Evolutionary conservation across 768 basidiomycete species (phyloP).

Genomic region (Naganishia kalamii): DNA sequence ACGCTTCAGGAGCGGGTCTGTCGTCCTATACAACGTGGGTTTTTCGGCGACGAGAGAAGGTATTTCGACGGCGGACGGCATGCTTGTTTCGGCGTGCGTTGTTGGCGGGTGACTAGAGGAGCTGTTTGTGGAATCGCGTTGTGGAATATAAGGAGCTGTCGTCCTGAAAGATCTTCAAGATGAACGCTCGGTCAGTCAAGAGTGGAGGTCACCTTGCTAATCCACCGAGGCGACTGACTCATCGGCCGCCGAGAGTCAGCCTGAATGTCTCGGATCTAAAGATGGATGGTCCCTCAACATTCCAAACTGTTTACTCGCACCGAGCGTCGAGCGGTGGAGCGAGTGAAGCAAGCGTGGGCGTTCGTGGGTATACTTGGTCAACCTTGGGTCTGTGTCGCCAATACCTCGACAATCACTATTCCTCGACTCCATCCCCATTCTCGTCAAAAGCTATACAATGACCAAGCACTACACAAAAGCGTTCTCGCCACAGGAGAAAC

Average conservation of each 20-base stretch:
- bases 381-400: not conserved
- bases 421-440: not conserved
- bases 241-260: not conserved
- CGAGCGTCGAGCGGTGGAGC: too few species aligned
- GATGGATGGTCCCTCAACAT: not conserved
- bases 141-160: not conserved
- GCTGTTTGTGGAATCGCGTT: not conserved
- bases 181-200: not conserved
- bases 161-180: not conserved
- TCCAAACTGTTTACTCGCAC: conserved; percentile 1
- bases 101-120: not conserved
- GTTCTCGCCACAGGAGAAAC: conserved; percentile 19
- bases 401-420: not conserved
- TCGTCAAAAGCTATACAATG: conserved; percentile 1
- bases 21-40: conserved; percentile 11
- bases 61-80: not conserved
- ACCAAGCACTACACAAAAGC: conserved; percentile 16
- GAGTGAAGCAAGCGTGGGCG: too few species aligned
- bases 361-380: too few species aligned
- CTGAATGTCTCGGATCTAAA: conserved; percentile 4
- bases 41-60: conserved; percentile 18
- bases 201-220: conserved; percentile 14
- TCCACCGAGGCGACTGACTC: not conserved
- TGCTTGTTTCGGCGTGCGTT: not conserved
- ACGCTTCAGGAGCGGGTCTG: conserved; percentile 26